These are phyloP conservation scores for Cordyceps cicadae DNA, from an alignment of 2,329 filamentous ascomycete genomes.

Conservation along the genomic window DNA sequence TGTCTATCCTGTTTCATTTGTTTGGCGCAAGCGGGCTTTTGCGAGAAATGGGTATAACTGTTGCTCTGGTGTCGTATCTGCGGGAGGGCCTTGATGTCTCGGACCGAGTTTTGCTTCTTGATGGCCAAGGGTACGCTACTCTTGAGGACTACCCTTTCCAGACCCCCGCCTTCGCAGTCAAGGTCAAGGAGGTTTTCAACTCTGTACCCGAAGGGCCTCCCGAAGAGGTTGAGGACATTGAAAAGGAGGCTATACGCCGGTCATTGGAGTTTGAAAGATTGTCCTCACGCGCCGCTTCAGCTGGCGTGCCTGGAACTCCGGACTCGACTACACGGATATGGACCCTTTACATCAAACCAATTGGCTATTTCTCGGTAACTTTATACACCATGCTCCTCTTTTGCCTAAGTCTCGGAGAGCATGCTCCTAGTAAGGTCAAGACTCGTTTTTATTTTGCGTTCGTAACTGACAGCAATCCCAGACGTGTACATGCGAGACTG, in stretches of 20 bases:
- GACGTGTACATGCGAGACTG: background rate
- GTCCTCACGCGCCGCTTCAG: background rate
- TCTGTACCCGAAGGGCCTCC: background rate
- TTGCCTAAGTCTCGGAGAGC: conserved; percentile 5
- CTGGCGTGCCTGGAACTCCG: too few relatives aligned
- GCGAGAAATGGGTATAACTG: conserved; percentile 7
- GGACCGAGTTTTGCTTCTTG: conserved; percentile 5
- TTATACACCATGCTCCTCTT: background rate
- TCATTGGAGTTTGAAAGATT: conserved; percentile 1
- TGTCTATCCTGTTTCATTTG: conserved; percentile 5
- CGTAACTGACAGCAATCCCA: background rate
- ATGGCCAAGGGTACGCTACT: background rate
- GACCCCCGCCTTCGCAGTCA: background rate
- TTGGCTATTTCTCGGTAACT: background rate
- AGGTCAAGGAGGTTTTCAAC: background rate
- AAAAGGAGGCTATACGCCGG: conserved; percentile 1
- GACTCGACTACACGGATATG: background rate
- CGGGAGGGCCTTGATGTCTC: conserved; percentile 6
- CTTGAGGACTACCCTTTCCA: conserved; percentile 6
- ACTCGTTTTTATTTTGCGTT: background rate
- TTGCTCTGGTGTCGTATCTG: background rate
- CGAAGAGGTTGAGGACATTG: conserved; percentile 4
- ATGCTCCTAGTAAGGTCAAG: background rate
- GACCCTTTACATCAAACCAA: background rate
- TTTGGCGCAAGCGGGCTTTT: conserved; percentile 4